Conservation (phyloP, 805 yeast genomes). For the Blastobotrys muscicola region DNA sequence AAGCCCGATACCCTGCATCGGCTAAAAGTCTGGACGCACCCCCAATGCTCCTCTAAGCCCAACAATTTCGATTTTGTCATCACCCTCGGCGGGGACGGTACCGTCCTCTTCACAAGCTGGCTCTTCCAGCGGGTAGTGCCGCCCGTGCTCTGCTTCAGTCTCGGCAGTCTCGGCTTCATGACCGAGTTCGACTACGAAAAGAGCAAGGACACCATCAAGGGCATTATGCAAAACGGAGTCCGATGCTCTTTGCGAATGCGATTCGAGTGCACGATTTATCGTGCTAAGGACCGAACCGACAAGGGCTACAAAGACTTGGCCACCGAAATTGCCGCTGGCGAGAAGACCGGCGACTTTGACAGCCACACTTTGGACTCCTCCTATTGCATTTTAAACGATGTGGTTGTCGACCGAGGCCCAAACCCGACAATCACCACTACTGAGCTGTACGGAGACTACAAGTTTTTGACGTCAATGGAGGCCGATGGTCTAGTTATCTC, state of each 20-base stretch:
- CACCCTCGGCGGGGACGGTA: conserved; percentile 95
- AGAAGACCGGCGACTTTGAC: conserved; percentile 11
- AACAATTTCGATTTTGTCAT: conserved; percentile 51
- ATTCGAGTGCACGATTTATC: conserved; percentile 42
- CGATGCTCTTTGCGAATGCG: conserved; percentile 41
- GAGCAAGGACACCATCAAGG: conserved; percentile 28
- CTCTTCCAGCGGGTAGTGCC: conserved; percentile 81
- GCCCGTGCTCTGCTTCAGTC: conserved; percentile 78
- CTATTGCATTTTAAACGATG: conserved; percentile 40
- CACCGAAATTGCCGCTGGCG: conserved; percentile 21
- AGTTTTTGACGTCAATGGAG: conserved; percentile 47
- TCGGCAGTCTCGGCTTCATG: conserved; percentile 88
- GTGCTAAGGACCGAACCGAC: conserved; percentile 19
- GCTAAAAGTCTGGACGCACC: conserved; percentile 62
- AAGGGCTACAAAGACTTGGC: conserved; percentile 14
- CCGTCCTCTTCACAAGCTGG: conserved; percentile 81
- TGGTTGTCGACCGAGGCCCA: conserved; percentile 45
- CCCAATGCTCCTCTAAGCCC: conserved; percentile 36
- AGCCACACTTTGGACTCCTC: conserved; percentile 27
- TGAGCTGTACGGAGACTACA: conserved; percentile 41
- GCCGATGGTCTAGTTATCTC: conserved; percentile 60
- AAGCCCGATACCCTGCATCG: conserved; percentile 33
- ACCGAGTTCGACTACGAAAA: conserved; percentile 54
- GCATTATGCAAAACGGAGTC: conserved; percentile 35
- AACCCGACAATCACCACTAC: conserved; percentile 42